These are phyloP conservation scores for Rhizophagus prolifer DNA, from an alignment of 192 early-diverging fungal genomes.

Conservation along the genomic window DNA sequence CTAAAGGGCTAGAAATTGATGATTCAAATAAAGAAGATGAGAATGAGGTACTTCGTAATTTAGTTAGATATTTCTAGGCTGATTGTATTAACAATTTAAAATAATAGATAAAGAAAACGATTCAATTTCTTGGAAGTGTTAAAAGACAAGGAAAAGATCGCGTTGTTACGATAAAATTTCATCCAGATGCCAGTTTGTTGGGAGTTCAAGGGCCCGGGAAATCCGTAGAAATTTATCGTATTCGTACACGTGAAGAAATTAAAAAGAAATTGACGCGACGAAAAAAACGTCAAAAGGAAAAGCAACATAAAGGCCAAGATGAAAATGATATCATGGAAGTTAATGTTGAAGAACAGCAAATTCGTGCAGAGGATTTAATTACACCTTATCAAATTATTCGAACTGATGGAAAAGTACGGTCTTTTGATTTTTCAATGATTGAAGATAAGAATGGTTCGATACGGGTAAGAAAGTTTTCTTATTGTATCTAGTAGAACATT, in stretches of 20 bases:
- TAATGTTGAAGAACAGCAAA: constrained; percentile 46
- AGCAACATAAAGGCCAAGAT: constrained; percentile 46
- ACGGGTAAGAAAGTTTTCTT: constrained; percentile 33
- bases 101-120: constrained; percentile 59
- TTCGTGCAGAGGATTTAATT: constrained; percentile 78
- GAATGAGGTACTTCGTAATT: constrained; percentile 32
- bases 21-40: constrained; percentile 44
- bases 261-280: constrained; percentile 80
- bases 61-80: background rate
- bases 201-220: constrained; percentile 80
- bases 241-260: constrained; percentile 76
- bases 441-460: constrained; percentile 49
- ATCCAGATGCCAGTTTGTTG: constrained; percentile 75
- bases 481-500: background rate
- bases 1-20: constrained; percentile 53
- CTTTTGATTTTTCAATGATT: constrained; percentile 69
- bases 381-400: constrained; percentile 69
- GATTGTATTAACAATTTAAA: background rate
- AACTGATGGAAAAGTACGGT: constrained; percentile 75
- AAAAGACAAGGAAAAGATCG: constrained; percentile 80
- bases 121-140: constrained; percentile 74
- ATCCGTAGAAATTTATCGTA: constrained; percentile 80
- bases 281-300: constrained; percentile 75
- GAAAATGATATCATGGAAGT: constrained; percentile 40
- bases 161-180: constrained; percentile 74